Conservation (phyloP, 164 flowering plant species). For the Vitis rotundifolia region DNA sequence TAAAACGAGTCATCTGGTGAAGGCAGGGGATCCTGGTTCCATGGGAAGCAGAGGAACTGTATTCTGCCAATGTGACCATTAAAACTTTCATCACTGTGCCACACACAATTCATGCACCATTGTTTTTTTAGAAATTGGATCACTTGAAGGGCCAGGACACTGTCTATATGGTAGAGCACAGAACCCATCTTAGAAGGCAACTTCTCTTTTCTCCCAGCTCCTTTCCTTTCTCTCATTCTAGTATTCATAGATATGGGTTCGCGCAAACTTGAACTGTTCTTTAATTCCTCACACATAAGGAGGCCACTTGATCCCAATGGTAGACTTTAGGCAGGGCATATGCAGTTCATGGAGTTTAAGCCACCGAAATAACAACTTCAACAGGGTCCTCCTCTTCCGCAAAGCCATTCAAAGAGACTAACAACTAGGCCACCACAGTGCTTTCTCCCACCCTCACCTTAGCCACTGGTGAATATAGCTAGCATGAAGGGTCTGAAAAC, state of each 20-base stretch:
- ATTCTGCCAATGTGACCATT: too few relatives aligned
- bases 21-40: too few relatives aligned
- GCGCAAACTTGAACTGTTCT: constrained; percentile 12
- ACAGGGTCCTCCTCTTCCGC: constrained; percentile 4
- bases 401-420: constrained; percentile 13
- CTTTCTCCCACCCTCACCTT: constrained; percentile 3
- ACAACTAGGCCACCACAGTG: constrained; percentile 7
- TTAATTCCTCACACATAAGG: constrained; percentile 27
- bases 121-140: too few relatives aligned
- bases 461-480: background rate
- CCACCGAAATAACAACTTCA: constrained; percentile 27
- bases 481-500: too few relatives aligned
- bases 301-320: too few relatives aligned
- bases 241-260: constrained; percentile 23
- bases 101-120: too few relatives aligned
- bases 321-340: constrained; percentile 12
- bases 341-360: constrained; percentile 19
- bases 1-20: too few relatives aligned
- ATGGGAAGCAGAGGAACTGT: too few relatives aligned
- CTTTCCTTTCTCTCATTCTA: constrained; percentile 17
- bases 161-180: too few relatives aligned
- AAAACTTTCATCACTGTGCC: too few relatives aligned
- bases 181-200: too few relatives aligned
- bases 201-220: background rate
- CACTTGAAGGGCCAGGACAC: too few relatives aligned